Evolutionary conservation across 176 grass and related monocot genomes (phyloP).

Genomic region (Ensete glaucum): DNA sequence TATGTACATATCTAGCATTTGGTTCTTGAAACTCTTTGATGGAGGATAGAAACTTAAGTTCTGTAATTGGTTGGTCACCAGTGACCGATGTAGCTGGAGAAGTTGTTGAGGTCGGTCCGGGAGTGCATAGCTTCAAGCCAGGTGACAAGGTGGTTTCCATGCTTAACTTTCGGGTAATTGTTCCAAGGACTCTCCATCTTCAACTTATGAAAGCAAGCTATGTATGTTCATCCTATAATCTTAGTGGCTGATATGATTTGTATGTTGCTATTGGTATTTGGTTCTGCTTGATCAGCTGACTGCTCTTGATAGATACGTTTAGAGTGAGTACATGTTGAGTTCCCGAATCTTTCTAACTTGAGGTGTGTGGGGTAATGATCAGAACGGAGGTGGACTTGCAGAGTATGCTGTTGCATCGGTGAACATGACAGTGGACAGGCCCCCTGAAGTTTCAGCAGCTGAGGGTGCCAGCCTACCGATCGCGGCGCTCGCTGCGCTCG

Average conservation of each 20-base stretch:
- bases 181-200: background rate
- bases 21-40: background rate
- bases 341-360: background rate
- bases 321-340: too few species aligned
- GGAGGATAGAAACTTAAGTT: background rate
- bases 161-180: constrained; percentile 30
- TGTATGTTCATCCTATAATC: too few species aligned
- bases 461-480: constrained; percentile 41
- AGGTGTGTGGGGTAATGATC: background rate
- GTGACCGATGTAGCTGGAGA: constrained; percentile 53
- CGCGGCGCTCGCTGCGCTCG: constrained; percentile 30
- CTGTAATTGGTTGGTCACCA: constrained; percentile 1
- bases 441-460: constrained; percentile 20
- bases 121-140: constrained; percentile 27
- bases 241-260: too few species aligned
- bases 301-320: too few species aligned
- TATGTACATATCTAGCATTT: too few species aligned
- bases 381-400: constrained; percentile 50
- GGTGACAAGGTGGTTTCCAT: constrained; percentile 58
- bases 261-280: too few species aligned
- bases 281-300: too few species aligned
- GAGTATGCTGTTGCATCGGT: constrained; percentile 37
- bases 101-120: constrained; percentile 41
- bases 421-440: constrained; percentile 31
- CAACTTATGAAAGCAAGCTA: too few species aligned